Base-by-base conservation (phyloP, 331 rosid genomes). In the Arachis monticola region DNA sequence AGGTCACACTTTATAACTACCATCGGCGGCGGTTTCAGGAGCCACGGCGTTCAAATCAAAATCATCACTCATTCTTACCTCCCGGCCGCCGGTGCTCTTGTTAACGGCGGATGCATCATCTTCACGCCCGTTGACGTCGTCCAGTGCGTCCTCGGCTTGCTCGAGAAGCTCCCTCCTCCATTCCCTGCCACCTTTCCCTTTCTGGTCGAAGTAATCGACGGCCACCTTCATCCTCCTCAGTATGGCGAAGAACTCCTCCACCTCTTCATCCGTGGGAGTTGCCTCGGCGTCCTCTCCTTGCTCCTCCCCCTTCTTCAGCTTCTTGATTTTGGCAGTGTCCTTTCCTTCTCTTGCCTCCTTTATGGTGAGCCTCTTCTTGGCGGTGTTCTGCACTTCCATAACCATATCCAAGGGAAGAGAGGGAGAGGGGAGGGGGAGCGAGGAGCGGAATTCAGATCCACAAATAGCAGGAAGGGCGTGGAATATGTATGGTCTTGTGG, bases 201-300 rank as follows among this genome's bases (percentile, higher is more conserved):
- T 80, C 77, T 72, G 51, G 31, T 75, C 82, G 6, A 86, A 86
- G 79, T 88, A 83, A 59, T 81, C 80, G 7, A 88, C 81, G 2
- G 87, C 93, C 45, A 30, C 74, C 60, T 79, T 80, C 87, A 88
- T 88, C 85, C 93, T 73, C 77, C 86, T 79, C 22, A 88, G 79
- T 10, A 88, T 84, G 3, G 86, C 86, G 48, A 72, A 88, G 69
- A 88, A 86, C 73, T 86, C 91, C 73, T 88, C 93, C 69, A 88
- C 91, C 83, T 86, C 93, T 66, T 84, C 90, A 77, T 83, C 84
- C 32, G 86, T 51, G 0, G 87, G 87, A 27, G 46, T 81, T 60
- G n/a, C 87, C 72, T 0, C 13, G 31, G 42, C 60, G 0, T 10
- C 44, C 13, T 3, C 82, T 7, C 75, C 76, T 14, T 53, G 14